Percentiles rank a stretch among this genome's conserved stretches.
These are phyloP conservation scores for Ophioceras dolichostomum DNA, from an alignment of 2,329 filamentous ascomycete species.

Conservation along the genomic window DNA sequence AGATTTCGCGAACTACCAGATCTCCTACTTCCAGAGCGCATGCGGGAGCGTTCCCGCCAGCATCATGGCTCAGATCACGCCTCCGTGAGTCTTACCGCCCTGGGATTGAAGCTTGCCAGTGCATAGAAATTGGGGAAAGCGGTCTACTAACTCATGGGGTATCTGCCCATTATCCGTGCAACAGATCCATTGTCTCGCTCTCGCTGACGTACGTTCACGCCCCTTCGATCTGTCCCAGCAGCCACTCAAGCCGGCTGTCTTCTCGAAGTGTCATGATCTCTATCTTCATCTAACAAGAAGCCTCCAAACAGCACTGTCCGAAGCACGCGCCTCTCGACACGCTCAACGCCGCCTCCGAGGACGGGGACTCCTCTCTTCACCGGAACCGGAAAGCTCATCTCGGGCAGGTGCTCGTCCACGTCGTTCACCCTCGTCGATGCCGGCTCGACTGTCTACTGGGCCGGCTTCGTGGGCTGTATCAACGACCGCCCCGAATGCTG, in stretches of 20 bases:
- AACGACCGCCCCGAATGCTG: constrained; percentile 14
- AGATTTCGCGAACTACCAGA: constrained; percentile 8
- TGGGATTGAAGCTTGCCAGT: too few relatives aligned
- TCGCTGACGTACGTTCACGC: not conserved
- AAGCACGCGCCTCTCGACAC: not conserved
- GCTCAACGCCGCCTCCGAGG: not conserved
- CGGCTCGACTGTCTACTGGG: constrained; percentile 13
- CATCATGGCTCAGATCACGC: constrained; percentile 6
- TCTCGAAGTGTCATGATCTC: not conserved
- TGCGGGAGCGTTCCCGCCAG: constrained; percentile 10
- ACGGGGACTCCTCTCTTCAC: constrained; percentile 8
- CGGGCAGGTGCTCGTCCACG: constrained; percentile 10
- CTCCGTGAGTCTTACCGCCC: constrained; percentile 9
- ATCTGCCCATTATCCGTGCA: too few relatives aligned
- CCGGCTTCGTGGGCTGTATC: constrained; percentile 13
- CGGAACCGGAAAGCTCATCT: constrained; percentile 11
- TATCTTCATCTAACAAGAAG: too few relatives aligned
- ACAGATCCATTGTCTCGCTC: too few relatives aligned
- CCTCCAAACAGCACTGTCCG: constrained; percentile 1
- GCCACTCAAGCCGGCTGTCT: not conserved
- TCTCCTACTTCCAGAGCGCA: constrained; percentile 6
- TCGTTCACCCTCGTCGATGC: constrained; percentile 15
- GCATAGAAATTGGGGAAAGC: too few relatives aligned
- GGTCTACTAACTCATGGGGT: too few relatives aligned
- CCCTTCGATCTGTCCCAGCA: not conserved